These are phyloP conservation scores for Pseudonitzschia multiseries DNA, from an alignment of 108 stramenopile genomes.

Conservation along the genomic window DNA sequence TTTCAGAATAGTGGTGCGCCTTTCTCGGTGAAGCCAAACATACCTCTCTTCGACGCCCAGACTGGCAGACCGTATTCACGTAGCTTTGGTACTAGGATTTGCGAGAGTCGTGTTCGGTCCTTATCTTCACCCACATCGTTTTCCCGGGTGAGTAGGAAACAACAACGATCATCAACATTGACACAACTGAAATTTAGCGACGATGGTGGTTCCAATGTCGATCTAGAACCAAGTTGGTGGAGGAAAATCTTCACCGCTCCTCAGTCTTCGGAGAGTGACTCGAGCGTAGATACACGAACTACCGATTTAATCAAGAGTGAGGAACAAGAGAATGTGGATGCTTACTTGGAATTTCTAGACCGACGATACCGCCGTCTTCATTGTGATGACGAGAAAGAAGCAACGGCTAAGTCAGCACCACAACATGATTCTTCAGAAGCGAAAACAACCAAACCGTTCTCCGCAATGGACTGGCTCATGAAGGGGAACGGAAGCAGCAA, in stretches of 20 bases:
- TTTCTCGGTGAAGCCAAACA: not conserved
- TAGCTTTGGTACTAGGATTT: not conserved
- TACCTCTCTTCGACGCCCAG: not conserved
- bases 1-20: not conserved
- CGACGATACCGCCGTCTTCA: constrained; percentile 44
- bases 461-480: constrained; percentile 35
- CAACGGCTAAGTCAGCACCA: not conserved
- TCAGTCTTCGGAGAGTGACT: not conserved
- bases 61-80: constrained; percentile 4
- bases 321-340: constrained; percentile 46
- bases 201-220: not conserved
- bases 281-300: not conserved
- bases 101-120: constrained; percentile 2
- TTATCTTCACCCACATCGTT: constrained; percentile 14
- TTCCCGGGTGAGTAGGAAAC: not conserved
- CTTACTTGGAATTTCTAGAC: constrained; percentile 52
- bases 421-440: not conserved
- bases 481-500: constrained; percentile 12
- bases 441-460: constrained; percentile 19
- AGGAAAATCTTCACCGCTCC: constrained; percentile 3
- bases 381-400: constrained; percentile 25
- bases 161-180: constrained; percentile 1
- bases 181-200: constrained; percentile 8
- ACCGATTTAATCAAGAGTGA: not conserved
- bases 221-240: constrained; percentile 4